These are phyloP conservation scores for Xylariaceae sp. DNA, from an alignment of 2,329 filamentous ascomycete genomes.

Conservation along the genomic window DNA sequence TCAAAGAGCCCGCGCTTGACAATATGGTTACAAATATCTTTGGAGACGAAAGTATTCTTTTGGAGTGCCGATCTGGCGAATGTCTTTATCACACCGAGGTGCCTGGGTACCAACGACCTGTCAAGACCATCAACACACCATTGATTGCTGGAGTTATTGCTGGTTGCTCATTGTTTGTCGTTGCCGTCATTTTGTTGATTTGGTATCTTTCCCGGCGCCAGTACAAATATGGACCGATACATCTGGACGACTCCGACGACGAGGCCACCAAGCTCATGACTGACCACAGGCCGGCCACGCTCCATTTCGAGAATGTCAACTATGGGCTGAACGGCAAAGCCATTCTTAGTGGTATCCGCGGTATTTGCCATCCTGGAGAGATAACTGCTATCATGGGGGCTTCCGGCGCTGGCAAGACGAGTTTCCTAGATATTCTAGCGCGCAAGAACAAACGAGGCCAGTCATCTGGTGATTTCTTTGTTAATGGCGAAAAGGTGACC, in stretches of 20 bases:
- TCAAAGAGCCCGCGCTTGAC: conserved; percentile 91
- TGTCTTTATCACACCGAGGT: conserved; percentile 91
- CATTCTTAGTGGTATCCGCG: conserved; percentile 76
- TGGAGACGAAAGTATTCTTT: conserved; percentile 82
- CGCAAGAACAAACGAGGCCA: conserved; percentile 92
- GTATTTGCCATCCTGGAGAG: conserved; percentile 90
- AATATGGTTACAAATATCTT: conserved; percentile 83
- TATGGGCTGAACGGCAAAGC: conserved; percentile 85
- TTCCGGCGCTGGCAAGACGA: conserved; percentile 95
- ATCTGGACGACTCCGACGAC: conserved; percentile 85
- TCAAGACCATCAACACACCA: conserved; percentile 95
- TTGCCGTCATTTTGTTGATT: conserved; percentile 74
- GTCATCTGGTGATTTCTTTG: conserved; percentile 75
- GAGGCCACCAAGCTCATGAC: conserved; percentile 81
- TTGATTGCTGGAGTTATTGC: conserved; percentile 93
- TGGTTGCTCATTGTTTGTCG: conserved; percentile 77
- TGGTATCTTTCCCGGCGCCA: conserved; percentile 85
- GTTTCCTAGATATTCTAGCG: conserved; percentile 91
- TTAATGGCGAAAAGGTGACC: conserved; percentile 86
- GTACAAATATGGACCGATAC: conserved; percentile 67
- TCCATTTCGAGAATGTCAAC: conserved; percentile 83
- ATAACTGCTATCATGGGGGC: conserved; percentile 97
- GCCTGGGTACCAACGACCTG: conserved; percentile 80
- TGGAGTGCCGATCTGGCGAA: conserved; percentile 81
- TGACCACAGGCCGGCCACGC: conserved; percentile 84